A percentile compares a stretch with the other conserved stretches of the same genome.
These are phyloP conservation scores for Wilhelminamyces savonicus DNA, from an alignment of 805 yeast genomes.

Conservation along the genomic window DNA sequence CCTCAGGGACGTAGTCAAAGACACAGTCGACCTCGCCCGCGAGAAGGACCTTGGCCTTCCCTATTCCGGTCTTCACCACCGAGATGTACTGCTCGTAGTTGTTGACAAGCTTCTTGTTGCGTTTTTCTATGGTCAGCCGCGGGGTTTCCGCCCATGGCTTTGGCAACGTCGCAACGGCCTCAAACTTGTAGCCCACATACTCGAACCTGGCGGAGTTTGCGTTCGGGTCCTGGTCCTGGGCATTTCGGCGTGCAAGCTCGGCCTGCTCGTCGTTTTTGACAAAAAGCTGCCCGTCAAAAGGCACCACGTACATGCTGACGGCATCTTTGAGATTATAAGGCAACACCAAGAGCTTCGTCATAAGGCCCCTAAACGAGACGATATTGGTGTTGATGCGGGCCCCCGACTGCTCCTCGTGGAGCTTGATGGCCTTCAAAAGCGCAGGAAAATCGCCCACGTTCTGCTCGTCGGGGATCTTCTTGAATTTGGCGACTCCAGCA, in stretches of 20 bases:
- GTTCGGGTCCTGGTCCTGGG: slow-evolving; percentile 7
- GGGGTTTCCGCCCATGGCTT: slow-evolving; percentile 69
- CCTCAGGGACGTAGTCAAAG: slow-evolving; percentile 67
- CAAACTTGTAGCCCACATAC: slow-evolving; percentile 82
- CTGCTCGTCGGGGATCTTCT: slow-evolving; percentile 47
- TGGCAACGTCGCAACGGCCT: slow-evolving; percentile 64
- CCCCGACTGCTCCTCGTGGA: slow-evolving; percentile 45
- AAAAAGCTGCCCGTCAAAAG: slow-evolving; percentile 71
- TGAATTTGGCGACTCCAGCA: slow-evolving; percentile 58
- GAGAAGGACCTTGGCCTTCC: slow-evolving; percentile 56
- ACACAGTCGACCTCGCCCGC: slow-evolving; percentile 94
- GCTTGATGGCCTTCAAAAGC: slow-evolving; percentile 47
- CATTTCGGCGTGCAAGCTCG: slow-evolving; percentile 23
- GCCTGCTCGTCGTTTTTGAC: slow-evolving; percentile 46
- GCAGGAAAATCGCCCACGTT: slow-evolving; percentile 53
- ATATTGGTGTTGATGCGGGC: slow-evolving; percentile 55
- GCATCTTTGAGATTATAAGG: slow-evolving; percentile 55
- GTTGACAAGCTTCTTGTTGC: slow-evolving; percentile 55
- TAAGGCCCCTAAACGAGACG: slow-evolving; percentile 78
- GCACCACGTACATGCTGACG: slow-evolving; percentile 55
- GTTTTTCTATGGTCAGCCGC: slow-evolving; percentile 59
- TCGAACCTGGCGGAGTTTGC: slow-evolving; percentile 25
- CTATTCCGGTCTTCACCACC: slow-evolving; percentile 83
- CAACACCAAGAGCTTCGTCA: slow-evolving; percentile 65
- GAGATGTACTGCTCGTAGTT: slow-evolving; percentile 73